Evolutionary conservation across 2,329 filamentous ascomycete genomes (phyloP).

Genomic region (Pseudocercospora musae): DNA sequence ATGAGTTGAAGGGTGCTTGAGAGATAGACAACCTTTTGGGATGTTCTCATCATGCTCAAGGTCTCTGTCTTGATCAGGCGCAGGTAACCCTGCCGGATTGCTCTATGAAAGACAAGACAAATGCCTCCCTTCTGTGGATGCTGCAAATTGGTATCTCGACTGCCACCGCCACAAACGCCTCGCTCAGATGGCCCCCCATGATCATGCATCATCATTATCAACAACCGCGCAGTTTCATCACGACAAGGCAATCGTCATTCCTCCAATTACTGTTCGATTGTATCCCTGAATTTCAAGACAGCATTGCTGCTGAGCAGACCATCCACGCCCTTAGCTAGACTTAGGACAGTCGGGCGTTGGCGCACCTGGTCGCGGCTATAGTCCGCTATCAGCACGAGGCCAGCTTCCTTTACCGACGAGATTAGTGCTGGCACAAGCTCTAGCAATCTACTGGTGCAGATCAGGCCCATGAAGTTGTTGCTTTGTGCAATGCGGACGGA

Average conservation of each 20-base stretch:
- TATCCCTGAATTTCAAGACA: constrained; percentile 88
- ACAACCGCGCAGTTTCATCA: not conserved
- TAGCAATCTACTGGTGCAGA: constrained; percentile 82
- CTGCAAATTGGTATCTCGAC: constrained; percentile 5
- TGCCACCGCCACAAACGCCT: constrained; percentile 9
- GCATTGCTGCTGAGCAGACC: constrained; percentile 82
- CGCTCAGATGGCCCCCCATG: constrained; percentile 11
- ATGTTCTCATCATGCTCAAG: not conserved
- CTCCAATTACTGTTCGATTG: constrained; percentile 53
- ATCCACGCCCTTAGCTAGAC: constrained; percentile 76
- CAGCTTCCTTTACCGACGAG: constrained; percentile 90
- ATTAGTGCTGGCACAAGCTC: constrained; percentile 90
- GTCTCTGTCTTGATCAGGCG: not conserved
- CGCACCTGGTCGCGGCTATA: constrained; percentile 50
- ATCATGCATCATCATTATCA: constrained; percentile 2
- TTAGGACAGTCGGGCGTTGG: constrained; percentile 48
- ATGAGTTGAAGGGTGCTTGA: constrained; percentile 66
- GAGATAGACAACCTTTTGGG: not conserved
- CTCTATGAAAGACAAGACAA: not conserved
- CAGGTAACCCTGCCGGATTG: not conserved
- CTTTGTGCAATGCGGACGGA: constrained; percentile 86
- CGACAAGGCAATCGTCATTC: not conserved
- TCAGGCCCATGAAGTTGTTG: constrained; percentile 97
- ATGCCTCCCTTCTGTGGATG: not conserved
- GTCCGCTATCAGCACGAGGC: constrained; percentile 87